Evolutionary conservation across 2,329 filamentous ascomycete species (phyloP).

Genomic region (Thyridium curvatum): DNA sequence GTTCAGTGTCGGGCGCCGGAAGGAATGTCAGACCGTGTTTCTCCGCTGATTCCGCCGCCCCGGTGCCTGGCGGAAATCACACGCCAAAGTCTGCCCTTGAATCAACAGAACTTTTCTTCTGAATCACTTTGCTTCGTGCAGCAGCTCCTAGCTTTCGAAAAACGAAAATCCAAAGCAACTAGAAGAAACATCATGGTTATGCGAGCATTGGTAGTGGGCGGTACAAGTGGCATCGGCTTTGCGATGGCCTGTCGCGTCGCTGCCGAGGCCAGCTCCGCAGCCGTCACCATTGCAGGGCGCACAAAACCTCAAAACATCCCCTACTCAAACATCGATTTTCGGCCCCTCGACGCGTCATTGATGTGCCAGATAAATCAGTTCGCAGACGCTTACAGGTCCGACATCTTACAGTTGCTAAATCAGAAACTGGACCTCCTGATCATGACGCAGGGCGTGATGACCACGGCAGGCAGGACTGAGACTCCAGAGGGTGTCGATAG

Average conservation of each 20-base stretch:
- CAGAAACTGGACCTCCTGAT: slow-evolving; percentile 28
- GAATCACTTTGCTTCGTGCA: no score
- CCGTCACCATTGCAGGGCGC: slow-evolving; percentile 25
- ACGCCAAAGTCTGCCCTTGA: no score
- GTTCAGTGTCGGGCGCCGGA: no score
- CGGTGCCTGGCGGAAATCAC: no score
- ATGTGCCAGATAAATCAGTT: slow-evolving; percentile 27
- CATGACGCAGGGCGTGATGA: slow-evolving; percentile 30
- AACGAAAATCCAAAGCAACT: no score
- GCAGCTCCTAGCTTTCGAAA: no score
- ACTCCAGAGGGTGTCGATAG: slow-evolving; percentile 36
- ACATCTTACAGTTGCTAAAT: slow-evolving; percentile 6
- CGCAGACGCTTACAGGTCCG: slow-evolving; percentile 17
- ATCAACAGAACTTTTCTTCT: no score
- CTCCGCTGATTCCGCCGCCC: no score
- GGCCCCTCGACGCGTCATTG: slow-evolving; percentile 21
- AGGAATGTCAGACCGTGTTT: no score
- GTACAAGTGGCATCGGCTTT: slow-evolving; percentile 27
- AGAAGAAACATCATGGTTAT: slow-evolving; percentile 5
- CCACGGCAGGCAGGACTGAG: slow-evolving; percentile 26
- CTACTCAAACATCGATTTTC: slow-evolving; percentile 24
- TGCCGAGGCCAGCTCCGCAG: slow-evolving; percentile 13
- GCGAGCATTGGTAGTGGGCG: slow-evolving; percentile 25
- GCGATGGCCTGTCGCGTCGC: slow-evolving; percentile 28
- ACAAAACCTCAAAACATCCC: slow-evolving; percentile 20